Evolutionary conservation across 345 rosid genomes (phyloP), one percentile per base, ranked within the genome.

Genomic region (Combretum micranthum): DNA sequence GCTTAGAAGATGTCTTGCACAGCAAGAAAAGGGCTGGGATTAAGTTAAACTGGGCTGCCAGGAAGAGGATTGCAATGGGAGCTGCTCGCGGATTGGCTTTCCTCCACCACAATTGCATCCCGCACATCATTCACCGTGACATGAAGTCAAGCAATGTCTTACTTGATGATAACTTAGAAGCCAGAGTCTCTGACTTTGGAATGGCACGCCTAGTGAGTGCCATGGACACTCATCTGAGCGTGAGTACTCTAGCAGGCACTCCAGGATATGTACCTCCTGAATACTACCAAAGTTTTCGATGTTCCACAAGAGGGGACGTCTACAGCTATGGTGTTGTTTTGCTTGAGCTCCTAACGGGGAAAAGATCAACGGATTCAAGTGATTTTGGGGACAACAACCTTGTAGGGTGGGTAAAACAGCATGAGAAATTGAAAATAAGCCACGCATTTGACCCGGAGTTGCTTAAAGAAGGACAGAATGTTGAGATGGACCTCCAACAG

Each of bases 191-290:
- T 0, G 99, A 92, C 74, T 92, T 92, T 25, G 99, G 99, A n/a
- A 92, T 86, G 96, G 97, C 99, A n/a, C 81, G 99, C 63, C 75
- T 92, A 55, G 95, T 88, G 47, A 92, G 79, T 56, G 97, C 97
- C 25, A 76, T 88, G 3, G 99, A 92, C 55, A 86, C 99, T 13
- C 99, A 92, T 74, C 87, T 92, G 6, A 88, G 96, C 39, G 99
- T 92, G 59, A 92, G 96, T 78, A 92, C 96, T 18, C 93, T 92
- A 47, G 90, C 99, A 3, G 98, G 98, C 53, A 92, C 98, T 21
- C 98, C 98, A 0, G 98, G 98, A n/a, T 91, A 91, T 52, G 98
- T 91, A 20, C 98, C 98, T 1, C 96, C 96, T 0, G 98, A 91
- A 77, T 91, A 91, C 64, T 91, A 88, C 70, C 98, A 91, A 81